Base-by-base conservation (phyloP, 2,329 filamentous ascomycete species). In the Didymella sp. region DNA sequence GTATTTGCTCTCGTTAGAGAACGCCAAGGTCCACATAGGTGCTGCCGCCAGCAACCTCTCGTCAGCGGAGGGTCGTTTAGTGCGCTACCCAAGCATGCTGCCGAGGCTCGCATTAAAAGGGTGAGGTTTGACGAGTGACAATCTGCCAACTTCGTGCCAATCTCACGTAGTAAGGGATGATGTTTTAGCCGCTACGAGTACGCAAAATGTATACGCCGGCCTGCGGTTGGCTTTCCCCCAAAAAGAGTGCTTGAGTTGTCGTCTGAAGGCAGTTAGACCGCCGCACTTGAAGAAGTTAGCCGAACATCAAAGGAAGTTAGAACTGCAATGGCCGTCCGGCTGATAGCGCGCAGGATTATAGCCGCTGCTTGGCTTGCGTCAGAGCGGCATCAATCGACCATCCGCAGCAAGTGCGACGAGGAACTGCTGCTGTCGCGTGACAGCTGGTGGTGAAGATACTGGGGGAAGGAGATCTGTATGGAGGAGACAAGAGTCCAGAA, bases 321-420 rank as follows among this genome's bases (percentile, higher is more conserved):
- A 6, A 19, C 17, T 22, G 38, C 30, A 51, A 51, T 44, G 28
- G 13, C 3, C 33, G n/a, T 28, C 38, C 30, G 40, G 25, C 15
- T 12, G 15, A 30, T 19, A 25, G 22, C 31, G 33, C 33, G 33
- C 28, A 13, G 35, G 37, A 37, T 31, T 42, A 41, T 24, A 28
- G 4, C 48, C 30, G 40, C 19, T 33, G 43, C 54, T 57, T 52
- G 54, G 54, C 54, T n/a, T 57, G 44, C 48, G 54, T 57, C 54
- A 49, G 48, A 15, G 8, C 22, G 43, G 17, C 38, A 19, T 38
- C 37, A 25, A 35, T 35, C 47, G n/a, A 33, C 37, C 21, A 22
- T 35, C 28, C n/a, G 35, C 42, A 30, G 33, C 41, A 43, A 43
- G 3, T 43, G n/a, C 15, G n/a, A 27, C 24, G 46, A 56, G 21